phyloP scores from a whole-genome alignment of 2,329 filamentous ascomycete species.

The Stachybotrys chlorohalonatus region DNA sequence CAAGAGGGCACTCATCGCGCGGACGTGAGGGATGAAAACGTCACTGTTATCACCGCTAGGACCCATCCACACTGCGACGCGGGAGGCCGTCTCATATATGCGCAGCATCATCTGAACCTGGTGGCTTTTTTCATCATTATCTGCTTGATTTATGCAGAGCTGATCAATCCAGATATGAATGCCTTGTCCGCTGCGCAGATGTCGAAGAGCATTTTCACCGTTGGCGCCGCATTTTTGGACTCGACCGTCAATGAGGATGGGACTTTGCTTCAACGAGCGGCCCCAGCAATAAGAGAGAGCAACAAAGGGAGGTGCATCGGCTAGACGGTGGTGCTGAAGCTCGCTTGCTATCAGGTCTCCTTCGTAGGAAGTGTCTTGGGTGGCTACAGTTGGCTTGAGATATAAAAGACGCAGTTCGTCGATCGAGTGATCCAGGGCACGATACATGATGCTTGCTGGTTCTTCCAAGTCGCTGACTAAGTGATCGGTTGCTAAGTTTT shows the following conservation, averaged over 20 bases:
- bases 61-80: conserved; percentile 4
- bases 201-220: not conserved
- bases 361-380: too few relatives aligned
- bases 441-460: too few relatives aligned
- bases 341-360: not conserved
- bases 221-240: not conserved
- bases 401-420: too few relatives aligned
- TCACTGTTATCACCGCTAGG: not conserved
- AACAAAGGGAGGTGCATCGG: conserved; percentile 1
- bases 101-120: conserved; percentile 7
- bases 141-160: conserved; percentile 7
- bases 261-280: not conserved
- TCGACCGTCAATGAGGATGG: not conserved
- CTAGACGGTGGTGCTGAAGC: not conserved
- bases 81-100: conserved; percentile 3
- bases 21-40: conserved; percentile 2
- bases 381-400: too few relatives aligned
- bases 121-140: conserved; percentile 4
- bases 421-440: too few relatives aligned
- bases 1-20: not conserved
- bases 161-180: conserved; percentile 6
- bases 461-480: too few relatives aligned
- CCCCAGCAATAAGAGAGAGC: conserved; percentile 6
- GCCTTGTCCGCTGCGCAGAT: not conserved
- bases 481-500: too few relatives aligned